Evolutionary conservation across 2,329 filamentous ascomycete species (phyloP).

Genomic region (Lachnellula willkommii): DNA sequence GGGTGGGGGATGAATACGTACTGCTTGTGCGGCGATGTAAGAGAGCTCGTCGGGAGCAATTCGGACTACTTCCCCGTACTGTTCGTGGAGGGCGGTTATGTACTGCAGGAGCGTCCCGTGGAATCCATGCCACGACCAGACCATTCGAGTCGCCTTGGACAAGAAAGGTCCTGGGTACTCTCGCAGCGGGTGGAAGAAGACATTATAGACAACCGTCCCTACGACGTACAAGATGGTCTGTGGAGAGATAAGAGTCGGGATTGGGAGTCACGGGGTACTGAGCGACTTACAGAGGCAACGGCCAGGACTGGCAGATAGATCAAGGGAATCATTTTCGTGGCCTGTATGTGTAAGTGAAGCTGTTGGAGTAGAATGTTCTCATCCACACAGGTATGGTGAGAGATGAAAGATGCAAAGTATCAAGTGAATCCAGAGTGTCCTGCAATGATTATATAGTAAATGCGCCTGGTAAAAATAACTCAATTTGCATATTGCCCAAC

Average conservation of each 20-base stretch:
- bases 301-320: too few relatives aligned
- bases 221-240: background rate
- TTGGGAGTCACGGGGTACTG: background rate
- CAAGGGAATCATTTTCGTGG: too few relatives aligned
- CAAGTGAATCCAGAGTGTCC: too few relatives aligned
- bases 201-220: background rate
- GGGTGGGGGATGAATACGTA: background rate
- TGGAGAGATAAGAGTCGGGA: background rate
- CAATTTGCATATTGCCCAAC: too few relatives aligned
- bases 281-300: background rate
- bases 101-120: background rate
- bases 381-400: too few relatives aligned
- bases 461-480: too few relatives aligned
- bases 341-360: too few relatives aligned
- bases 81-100: background rate
- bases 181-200: slow-evolving; percentile 19
- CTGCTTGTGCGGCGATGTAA: slow-evolving; percentile 3
- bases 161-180: slow-evolving; percentile 17
- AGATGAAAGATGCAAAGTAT: too few relatives aligned
- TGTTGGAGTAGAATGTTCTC: too few relatives aligned
- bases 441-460: too few relatives aligned
- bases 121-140: background rate
- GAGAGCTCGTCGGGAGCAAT: slow-evolving; percentile 9
- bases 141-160: slow-evolving; percentile 1
- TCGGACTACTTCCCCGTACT: slow-evolving; percentile 9